These are phyloP conservation scores for Diddensiella transvaalensis DNA, from an alignment of 805 yeast species.

Conservation along the genomic window DNA sequence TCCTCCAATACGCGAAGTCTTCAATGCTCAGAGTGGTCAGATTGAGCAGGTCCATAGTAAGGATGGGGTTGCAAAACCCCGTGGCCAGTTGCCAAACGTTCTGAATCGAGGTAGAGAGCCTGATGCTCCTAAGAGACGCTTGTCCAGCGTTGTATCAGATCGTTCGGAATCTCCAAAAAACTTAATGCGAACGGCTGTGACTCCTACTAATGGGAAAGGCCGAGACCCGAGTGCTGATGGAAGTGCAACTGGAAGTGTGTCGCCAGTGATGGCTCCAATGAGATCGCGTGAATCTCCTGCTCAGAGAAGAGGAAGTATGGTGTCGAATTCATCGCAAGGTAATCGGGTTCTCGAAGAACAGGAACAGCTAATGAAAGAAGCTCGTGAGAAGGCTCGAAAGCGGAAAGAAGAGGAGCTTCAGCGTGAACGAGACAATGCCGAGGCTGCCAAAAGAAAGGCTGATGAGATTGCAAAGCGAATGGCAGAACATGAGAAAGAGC, in stretches of 20 bases:
- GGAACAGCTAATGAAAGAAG: constrained; percentile 32
- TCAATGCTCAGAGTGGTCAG: constrained; percentile 24
- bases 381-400: constrained; percentile 33
- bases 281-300: constrained; percentile 1
- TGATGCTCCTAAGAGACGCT: not conserved
- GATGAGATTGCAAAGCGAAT: constrained; percentile 30
- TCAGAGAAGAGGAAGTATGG: not conserved
- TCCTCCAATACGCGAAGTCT: constrained; percentile 26
- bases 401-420: constrained; percentile 35
- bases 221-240: not conserved
- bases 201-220: not conserved
- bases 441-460: constrained; percentile 29
- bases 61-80: not conserved
- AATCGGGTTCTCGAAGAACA: constrained; percentile 26
- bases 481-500: constrained; percentile 19
- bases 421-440: constrained; percentile 29
- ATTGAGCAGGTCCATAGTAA: constrained; percentile 20
- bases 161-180: constrained; percentile 6
- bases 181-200: not conserved
- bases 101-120: not conserved
- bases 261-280: not conserved
- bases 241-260: constrained; percentile 1
- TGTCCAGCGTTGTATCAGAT: not conserved
- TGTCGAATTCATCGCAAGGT: not conserved
- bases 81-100: not conserved